A percentile compares a stretch with the other conserved stretches of the same genome.
These are phyloP conservation scores for Mucor saturninus DNA, from an alignment of 371 early-diverging fungal genomes.

Conservation along the genomic window DNA sequence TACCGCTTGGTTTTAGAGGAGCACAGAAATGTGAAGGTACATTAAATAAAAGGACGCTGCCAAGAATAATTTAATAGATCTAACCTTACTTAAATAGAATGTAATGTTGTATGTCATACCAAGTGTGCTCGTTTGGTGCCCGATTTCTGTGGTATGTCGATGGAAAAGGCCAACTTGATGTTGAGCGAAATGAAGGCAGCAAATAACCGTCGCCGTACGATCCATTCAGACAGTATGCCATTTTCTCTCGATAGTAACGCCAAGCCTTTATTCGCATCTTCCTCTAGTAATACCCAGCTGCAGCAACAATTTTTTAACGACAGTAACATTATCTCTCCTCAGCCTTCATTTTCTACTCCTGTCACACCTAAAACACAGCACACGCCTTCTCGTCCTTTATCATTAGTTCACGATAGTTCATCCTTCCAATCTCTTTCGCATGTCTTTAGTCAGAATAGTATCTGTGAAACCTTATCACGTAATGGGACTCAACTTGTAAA, in stretches of 20 bases:
- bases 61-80: not conserved
- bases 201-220: conserved; percentile 44
- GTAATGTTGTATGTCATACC: conserved; percentile 82
- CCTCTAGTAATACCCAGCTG: conserved; percentile 22
- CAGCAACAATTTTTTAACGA: conserved; percentile 1
- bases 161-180: conserved; percentile 83
- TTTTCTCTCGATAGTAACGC: conserved; percentile 16
- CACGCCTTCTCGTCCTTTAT: conserved; percentile 13
- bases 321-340: conserved; percentile 4
- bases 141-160: conserved; percentile 91
- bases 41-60: not conserved
- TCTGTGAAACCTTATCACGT: conserved; percentile 11
- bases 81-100: conserved; percentile 57
- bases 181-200: conserved; percentile 77
- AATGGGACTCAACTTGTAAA: conserved; percentile 7
- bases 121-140: conserved; percentile 88
- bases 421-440: conserved; percentile 24
- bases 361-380: conserved; percentile 16
- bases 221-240: conserved; percentile 20
- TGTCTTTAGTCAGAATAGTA: conserved; percentile 15
- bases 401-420: conserved; percentile 15
- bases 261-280: conserved; percentile 23
- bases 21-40: conserved; percentile 62
- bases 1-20: conserved; percentile 78
- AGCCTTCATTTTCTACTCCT: conserved; percentile 28